These are phyloP conservation scores for Tolypocladium amazonense DNA, from an alignment of 2,329 filamentous ascomycete genomes.

Conservation along the genomic window DNA sequence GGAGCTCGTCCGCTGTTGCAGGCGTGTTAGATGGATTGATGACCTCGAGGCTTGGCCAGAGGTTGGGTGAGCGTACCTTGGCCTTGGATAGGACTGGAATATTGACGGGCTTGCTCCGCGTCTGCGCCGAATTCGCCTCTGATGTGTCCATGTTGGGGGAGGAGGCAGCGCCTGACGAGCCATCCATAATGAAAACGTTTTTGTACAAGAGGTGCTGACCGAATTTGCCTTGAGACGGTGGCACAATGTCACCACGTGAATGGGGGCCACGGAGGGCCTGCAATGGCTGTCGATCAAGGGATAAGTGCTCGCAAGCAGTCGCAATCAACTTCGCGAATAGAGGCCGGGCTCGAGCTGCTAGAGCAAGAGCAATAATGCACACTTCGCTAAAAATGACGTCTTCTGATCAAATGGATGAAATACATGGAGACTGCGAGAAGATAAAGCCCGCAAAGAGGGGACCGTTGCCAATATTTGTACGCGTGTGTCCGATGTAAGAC, in stretches of 20 bases:
- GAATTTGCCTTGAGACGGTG: background rate
- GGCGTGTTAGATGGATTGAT: conserved; percentile 9
- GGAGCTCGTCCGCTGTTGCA: conserved; percentile 16
- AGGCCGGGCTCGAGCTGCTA: background rate
- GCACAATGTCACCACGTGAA: background rate
- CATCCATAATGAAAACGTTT: background rate
- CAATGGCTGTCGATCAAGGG: background rate
- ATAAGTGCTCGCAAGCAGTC: background rate
- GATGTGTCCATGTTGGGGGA: conserved; percentile 5
- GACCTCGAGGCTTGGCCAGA: background rate
- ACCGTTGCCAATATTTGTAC: background rate
- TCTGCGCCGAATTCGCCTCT: background rate
- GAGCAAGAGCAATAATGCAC: background rate
- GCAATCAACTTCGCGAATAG: background rate
- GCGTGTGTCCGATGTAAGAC: background rate
- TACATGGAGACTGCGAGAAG: background rate
- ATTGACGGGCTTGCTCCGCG: conserved; percentile 9
- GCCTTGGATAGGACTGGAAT: conserved; percentile 4
- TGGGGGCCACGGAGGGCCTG: no score
- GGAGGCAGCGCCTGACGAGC: conserved; percentile 3
- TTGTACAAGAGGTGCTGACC: background rate
- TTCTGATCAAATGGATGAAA: background rate
- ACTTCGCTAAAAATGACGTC: background rate
- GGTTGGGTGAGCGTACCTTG: conserved; percentile 11
- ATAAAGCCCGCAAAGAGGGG: background rate